Evolutionary conservation across 441 rosid genomes (phyloP).

Genomic region (Kokia cookei): DNA sequence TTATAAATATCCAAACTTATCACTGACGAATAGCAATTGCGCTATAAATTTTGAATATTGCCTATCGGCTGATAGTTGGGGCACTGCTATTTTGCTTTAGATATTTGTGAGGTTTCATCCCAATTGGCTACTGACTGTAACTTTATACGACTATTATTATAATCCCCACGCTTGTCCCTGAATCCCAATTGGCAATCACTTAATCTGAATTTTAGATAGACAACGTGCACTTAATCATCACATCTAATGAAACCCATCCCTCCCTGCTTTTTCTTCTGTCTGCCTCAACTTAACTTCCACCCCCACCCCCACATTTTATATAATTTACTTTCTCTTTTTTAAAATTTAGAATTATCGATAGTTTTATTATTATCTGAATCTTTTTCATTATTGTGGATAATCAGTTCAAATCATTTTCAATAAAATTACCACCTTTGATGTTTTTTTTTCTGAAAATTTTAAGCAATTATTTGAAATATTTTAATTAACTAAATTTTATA

Average conservation of each 20-base stretch:
- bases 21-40: no score
- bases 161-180: background rate
- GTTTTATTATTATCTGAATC: no score
- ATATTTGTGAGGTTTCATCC: background rate
- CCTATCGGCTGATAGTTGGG: background rate
- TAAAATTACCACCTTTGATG: no score
- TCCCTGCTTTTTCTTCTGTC: background rate
- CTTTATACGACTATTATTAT: background rate
- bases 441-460: no score
- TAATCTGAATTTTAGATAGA: background rate
- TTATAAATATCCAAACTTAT: no score
- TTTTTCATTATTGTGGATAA: no score
- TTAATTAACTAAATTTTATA: no score
- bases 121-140: background rate
- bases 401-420: no score
- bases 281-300: background rate
- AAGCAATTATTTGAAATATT: no score
- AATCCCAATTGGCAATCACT: background rate
- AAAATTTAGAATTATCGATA: no score
- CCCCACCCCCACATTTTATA: background rate
- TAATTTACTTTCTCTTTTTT: no score
- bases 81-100: background rate
- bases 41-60: no score
- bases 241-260: background rate
- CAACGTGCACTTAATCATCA: background rate